These are phyloP conservation scores for Cenchrus fungigraminus DNA, from an alignment of 176 grass and related monocot species.

Conservation along the genomic window DNA sequence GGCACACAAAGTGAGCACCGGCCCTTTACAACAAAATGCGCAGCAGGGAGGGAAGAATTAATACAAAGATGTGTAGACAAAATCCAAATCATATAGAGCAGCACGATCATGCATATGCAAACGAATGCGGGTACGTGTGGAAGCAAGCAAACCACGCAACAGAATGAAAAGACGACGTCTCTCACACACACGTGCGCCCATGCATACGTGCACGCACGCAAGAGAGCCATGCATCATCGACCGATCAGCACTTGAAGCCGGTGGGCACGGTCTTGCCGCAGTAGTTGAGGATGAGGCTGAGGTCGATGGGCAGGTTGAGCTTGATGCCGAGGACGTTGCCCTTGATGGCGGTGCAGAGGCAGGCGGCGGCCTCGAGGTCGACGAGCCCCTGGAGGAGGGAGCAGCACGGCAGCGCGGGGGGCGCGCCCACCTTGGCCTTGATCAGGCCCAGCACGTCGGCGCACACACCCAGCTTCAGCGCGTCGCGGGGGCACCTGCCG, in stretches of 20 bases:
- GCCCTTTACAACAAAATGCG: no score
- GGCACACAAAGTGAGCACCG: no score
- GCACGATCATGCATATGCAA: background rate
- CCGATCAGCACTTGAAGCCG: slow-evolving; percentile 39
- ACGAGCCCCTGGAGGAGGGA: slow-evolving; percentile 67
- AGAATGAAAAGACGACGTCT: background rate
- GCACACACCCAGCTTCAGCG: slow-evolving; percentile 58
- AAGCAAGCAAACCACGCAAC: background rate
- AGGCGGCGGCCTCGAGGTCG: slow-evolving; percentile 75
- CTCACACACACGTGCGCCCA: no score
- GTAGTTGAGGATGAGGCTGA: slow-evolving; percentile 66
- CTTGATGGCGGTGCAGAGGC: slow-evolving; percentile 83
- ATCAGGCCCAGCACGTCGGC: slow-evolving; percentile 47
- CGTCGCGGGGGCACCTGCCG: slow-evolving; percentile 49
- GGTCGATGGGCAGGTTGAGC: slow-evolving; percentile 49
- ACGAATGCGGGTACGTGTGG: background rate
- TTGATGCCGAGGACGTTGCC: slow-evolving; percentile 49
- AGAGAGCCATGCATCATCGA: background rate
- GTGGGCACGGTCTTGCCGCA: slow-evolving; percentile 43
- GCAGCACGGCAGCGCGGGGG: slow-evolving; percentile 55
- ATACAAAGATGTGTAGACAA: no score
- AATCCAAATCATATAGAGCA: no score
- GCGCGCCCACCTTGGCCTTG: slow-evolving; percentile 42
- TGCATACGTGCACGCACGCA: background rate
- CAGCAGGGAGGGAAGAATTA: no score